Base-by-base conservation (phyloP, 805 yeast species). In the Wilhelminamyces savonicus region DNA sequence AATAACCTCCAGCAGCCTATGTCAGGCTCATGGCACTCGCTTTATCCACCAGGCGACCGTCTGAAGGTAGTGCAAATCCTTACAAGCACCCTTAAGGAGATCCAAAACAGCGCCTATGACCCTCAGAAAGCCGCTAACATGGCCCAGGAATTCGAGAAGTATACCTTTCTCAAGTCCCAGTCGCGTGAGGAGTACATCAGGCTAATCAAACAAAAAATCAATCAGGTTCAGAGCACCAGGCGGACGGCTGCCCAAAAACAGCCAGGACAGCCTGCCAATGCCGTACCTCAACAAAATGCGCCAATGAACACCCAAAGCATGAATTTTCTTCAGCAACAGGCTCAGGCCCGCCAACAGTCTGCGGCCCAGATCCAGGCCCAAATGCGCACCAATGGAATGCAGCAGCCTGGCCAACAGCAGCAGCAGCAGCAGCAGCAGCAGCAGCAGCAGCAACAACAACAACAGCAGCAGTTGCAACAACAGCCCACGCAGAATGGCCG, bases 71-170 rank as follows among this genome's bases (percentile, higher is more conserved):
- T 64, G 12, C 63, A 57, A 34, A 50, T 62, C 21, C 50, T 64
- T 13, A 44, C 60, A 26, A 49, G 50, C 23, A 53, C 66, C 3
- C 48, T 64, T 28, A 54, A 54, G 35, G 68, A 62, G 15, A 50
- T 63, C 30, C 67, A 54, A 35, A 52, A 42, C 17, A 36, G 51
- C 22, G 50, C 41, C 31, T 59, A 48, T 31, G 60, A 59, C 34
- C 53, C 54, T 13, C 58, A 54, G 27, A 56, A 57, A 29, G 66
- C 65, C 13, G 48, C 54, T 12, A 38, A 57, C 29, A 70, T 76
- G 42, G 86, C 87, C 4, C 80, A 76, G 43, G 84, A 80, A 45
- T 80, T 78, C 41, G 92, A 82, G 48, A 72, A 76, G 35, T 74
- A 67, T 41, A 71, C 85, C 15, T 81, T 68, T 48, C 65, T 68